phyloP scores from a whole-genome alignment of 202 grass and related monocot genomes.

The Cymbopogon flexuosus region DNA sequence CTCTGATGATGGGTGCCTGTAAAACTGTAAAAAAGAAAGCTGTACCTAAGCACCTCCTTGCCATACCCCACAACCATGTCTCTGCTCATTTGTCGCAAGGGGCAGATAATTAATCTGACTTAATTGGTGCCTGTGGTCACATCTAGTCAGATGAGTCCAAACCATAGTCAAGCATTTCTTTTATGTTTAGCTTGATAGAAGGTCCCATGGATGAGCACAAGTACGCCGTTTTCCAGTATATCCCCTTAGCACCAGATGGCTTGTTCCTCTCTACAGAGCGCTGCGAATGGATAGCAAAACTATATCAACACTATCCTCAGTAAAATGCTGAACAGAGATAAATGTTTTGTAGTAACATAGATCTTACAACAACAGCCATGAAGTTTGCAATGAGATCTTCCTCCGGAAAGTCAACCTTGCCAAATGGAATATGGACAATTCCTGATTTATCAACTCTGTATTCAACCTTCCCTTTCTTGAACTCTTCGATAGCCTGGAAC shows the following conservation, averaged over 20 bases:
- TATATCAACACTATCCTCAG: slow-evolving; percentile 9
- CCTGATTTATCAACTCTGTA: slow-evolving; percentile 95
- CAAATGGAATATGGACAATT: slow-evolving; percentile 86
- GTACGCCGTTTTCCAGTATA: slow-evolving; percentile 87
- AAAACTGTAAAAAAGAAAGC: slow-evolving; percentile 43
- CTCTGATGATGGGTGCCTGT: slow-evolving; percentile 33
- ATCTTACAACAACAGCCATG: slow-evolving; percentile 85
- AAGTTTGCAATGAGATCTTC: slow-evolving; percentile 91
- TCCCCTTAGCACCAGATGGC: slow-evolving; percentile 89
- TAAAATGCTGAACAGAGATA: neutral
- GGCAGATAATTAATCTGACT: slow-evolving; percentile 24
- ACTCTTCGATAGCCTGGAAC: slow-evolving; percentile 90
- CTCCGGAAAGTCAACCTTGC: slow-evolving; percentile 79
- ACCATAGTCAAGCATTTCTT: slow-evolving; percentile 86
- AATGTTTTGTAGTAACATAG: slow-evolving; percentile 1
- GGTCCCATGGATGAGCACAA: slow-evolving; percentile 96
- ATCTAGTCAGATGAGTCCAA: slow-evolving; percentile 44
- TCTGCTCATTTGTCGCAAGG: slow-evolving; percentile 20
- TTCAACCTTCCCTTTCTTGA: slow-evolving; percentile 99
- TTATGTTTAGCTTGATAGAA: slow-evolving; percentile 86
- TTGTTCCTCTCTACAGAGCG: slow-evolving; percentile 90
- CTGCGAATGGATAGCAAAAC: slow-evolving; percentile 41
- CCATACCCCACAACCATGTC: slow-evolving; percentile 6
- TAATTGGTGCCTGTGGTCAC: neutral
- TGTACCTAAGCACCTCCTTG: slow-evolving; percentile 43